Evolutionary conservation across 257 asterid genomes (phyloP).

Genomic region (Euphrasia confusa): DNA sequence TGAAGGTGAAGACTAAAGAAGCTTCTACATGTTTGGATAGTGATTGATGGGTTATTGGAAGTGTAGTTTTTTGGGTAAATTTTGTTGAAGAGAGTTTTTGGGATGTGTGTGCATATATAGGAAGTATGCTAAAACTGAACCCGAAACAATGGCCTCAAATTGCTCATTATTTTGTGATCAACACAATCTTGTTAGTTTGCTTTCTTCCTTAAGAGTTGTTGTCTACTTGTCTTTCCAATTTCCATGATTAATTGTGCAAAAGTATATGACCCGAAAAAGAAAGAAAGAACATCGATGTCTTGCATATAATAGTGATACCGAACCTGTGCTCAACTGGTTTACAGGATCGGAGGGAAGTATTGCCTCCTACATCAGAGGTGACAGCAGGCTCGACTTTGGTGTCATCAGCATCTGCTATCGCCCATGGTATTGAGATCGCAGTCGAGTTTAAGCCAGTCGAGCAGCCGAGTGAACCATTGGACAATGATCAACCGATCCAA

Average conservation of each 20-base stretch:
- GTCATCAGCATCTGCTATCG: slow-evolving; percentile 36
- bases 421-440: slow-evolving; percentile 65
- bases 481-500: slow-evolving; percentile 70
- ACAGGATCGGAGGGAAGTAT: slow-evolving; percentile 57
- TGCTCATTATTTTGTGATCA: background rate
- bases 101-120: background rate
- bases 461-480: slow-evolving; percentile 71
- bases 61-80: too few species aligned
- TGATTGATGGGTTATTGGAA: too few species aligned
- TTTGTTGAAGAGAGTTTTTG: too few species aligned
- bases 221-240: too few species aligned
- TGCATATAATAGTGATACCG: background rate
- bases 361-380: slow-evolving; percentile 49
- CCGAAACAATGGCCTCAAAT: too few species aligned
- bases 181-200: background rate
- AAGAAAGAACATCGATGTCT: background rate
- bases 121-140: background rate
- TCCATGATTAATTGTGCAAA: background rate
- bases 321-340: background rate
- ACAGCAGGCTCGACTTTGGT: slow-evolving; percentile 31
- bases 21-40: too few species aligned
- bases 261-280: background rate
- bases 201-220: background rate
- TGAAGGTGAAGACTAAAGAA: too few species aligned
- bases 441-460: slow-evolving; percentile 78